Conservation (phyloP, 495 filamentous ascomycete species). For the Geoglossum glabrum region DNA sequence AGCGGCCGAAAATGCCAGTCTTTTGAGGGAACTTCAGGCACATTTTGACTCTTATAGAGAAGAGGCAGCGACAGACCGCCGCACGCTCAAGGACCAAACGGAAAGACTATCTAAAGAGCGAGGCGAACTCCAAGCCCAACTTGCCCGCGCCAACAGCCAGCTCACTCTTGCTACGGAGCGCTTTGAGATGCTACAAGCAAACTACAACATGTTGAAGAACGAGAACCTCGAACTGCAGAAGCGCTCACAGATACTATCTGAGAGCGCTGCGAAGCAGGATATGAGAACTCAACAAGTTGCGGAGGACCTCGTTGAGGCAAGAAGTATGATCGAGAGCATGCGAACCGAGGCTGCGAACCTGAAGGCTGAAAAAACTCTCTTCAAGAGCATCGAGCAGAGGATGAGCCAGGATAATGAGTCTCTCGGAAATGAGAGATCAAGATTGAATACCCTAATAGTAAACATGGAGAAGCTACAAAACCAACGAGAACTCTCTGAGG, state of each 20-base stretch:
- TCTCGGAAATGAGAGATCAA: conserved; percentile 60
- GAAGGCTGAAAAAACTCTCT: conserved; percentile 77
- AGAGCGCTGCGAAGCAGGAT: conserved; percentile 75
- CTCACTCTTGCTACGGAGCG: conserved; percentile 62
- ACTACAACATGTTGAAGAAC: conserved; percentile 57
- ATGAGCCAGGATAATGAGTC: conserved; percentile 68
- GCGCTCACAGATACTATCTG: conserved; percentile 49
- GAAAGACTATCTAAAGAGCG: conserved; percentile 68
- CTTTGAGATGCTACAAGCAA: conserved; percentile 76
- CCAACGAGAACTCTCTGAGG: conserved; percentile 70
- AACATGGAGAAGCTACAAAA: conserved; percentile 73
- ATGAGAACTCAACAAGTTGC: conserved; percentile 73
- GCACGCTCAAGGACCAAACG: conserved; percentile 66
- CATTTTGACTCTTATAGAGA: conserved; percentile 82
- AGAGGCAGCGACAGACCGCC: conserved; percentile 59
- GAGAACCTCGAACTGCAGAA: conserved; percentile 76
- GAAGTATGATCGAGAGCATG: conserved; percentile 63
- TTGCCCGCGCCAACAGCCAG: conserved; percentile 57
- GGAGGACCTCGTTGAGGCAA: conserved; percentile 78
- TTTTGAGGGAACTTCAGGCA: conserved; percentile 66
- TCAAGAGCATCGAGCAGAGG: conserved; percentile 77
- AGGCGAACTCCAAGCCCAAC: conserved; percentile 56
- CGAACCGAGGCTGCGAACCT: conserved; percentile 81
- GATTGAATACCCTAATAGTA: conserved; percentile 58
- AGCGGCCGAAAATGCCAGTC: conserved; percentile 38